phyloP scores from a whole-genome alignment of 345 rosid genomes.

The Firmiana major region DNA sequence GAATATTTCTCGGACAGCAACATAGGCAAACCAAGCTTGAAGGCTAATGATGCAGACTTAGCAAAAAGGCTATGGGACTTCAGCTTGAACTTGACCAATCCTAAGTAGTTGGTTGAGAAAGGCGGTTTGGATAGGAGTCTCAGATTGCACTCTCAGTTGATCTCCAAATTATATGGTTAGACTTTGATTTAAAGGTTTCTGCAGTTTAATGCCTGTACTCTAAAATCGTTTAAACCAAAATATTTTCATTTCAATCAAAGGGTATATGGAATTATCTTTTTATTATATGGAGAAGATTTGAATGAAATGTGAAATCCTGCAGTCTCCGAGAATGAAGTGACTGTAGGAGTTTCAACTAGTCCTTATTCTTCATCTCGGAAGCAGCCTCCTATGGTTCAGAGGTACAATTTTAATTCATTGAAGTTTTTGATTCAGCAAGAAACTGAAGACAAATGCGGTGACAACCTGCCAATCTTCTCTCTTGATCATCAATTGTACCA shows the following conservation, averaged over 20 bases:
- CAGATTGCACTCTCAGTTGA: not conserved
- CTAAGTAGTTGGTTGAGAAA: not conserved
- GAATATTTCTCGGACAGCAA: constrained; percentile 59
- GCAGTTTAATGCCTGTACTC: not conserved
- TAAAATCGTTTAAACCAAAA: not conserved
- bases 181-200: not conserved
- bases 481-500: too few relatives aligned
- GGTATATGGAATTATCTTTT: not conserved
- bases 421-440: too few relatives aligned
- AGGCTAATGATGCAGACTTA: constrained; percentile 40
- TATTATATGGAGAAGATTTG: not conserved
- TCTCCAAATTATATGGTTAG: not conserved
- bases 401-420: too few relatives aligned
- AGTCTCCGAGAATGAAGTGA: not conserved
- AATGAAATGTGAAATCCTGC: not conserved
- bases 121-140: not conserved
- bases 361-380: too few relatives aligned
- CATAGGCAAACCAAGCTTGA: constrained; percentile 35
- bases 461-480: too few relatives aligned
- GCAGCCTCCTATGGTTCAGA: too few relatives aligned
- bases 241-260: not conserved
- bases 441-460: too few relatives aligned
- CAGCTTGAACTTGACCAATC: constrained; percentile 44
- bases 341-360: too few relatives aligned
- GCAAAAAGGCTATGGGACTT: constrained; percentile 68